Conservation (phyloP, 2,329 filamentous ascomycete species). For the Neodidymelliopsis sp. region DNA sequence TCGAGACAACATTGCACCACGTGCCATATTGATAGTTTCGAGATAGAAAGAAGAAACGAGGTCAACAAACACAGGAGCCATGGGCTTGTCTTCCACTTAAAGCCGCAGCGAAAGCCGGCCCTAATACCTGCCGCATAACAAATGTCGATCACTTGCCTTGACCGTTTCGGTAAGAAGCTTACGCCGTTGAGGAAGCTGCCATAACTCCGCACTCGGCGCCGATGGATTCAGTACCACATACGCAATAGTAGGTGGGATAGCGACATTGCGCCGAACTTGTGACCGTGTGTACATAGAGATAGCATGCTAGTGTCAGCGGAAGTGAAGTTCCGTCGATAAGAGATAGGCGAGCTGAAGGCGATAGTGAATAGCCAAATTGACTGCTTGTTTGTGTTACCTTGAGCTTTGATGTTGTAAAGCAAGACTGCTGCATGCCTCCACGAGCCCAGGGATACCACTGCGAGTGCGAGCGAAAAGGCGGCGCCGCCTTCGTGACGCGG, state of each 20-base stretch:
- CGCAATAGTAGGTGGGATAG: slow-evolving; percentile 12
- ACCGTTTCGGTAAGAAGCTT: slow-evolving; percentile 11
- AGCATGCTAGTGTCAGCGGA: slow-evolving; percentile 4
- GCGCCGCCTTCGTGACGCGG: background rate
- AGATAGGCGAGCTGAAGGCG: slow-evolving; percentile 4
- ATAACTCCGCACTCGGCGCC: slow-evolving; percentile 8
- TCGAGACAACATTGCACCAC: slow-evolving; percentile 23
- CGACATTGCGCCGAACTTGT: slow-evolving; percentile 8
- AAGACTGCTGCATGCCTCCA: background rate
- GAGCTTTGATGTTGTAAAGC: background rate
- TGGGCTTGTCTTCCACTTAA: slow-evolving; percentile 19
- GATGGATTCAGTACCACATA: slow-evolving; percentile 10
- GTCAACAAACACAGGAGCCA: slow-evolving; percentile 10
- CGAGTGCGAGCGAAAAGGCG: too few relatives aligned
- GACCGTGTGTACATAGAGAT: slow-evolving; percentile 3
- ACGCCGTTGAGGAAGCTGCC: slow-evolving; percentile 18
- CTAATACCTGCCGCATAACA: slow-evolving; percentile 7
- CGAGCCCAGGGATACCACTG: background rate
- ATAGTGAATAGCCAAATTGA: background rate
- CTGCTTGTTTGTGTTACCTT: background rate
- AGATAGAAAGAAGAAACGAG: slow-evolving; percentile 21
- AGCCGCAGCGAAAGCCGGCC: slow-evolving; percentile 3
- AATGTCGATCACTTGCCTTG: slow-evolving; percentile 14
- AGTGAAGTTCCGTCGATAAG: slow-evolving; percentile 6
- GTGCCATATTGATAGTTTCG: slow-evolving; percentile 29